These are phyloP conservation scores for Penicillium maclennaniae DNA, from an alignment of 495 filamentous ascomycete species.

Conservation along the genomic window DNA sequence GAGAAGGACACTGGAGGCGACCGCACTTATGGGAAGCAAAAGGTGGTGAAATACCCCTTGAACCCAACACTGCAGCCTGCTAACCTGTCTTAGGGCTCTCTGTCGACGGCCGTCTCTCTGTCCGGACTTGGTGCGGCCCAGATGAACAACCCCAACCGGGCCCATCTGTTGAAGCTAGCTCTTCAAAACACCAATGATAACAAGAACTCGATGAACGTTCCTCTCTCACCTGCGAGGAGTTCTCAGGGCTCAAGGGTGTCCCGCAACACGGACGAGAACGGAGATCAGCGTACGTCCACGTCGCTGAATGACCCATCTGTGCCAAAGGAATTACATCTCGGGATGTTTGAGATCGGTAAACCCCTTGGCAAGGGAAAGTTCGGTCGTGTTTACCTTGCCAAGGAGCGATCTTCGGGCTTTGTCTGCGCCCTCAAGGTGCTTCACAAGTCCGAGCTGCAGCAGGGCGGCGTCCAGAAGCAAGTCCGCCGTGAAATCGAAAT, in stretches of 20 bases:
- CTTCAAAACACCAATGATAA: constrained; percentile 66
- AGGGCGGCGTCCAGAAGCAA: constrained; percentile 93
- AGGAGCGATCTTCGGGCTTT: constrained; percentile 83
- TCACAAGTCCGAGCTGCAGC: constrained; percentile 89
- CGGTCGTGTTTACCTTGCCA: constrained; percentile 91
- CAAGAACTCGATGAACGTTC: constrained; percentile 46
- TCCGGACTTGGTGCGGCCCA: constrained; percentile 53
- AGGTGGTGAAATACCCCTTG: constrained; percentile 47
- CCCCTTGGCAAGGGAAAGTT: constrained; percentile 98
- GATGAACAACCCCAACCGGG: constrained; percentile 54
- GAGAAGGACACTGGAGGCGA: constrained; percentile 60
- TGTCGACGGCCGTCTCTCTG: constrained; percentile 49
- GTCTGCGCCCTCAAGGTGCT: constrained; percentile 96
- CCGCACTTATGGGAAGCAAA: constrained; percentile 58
- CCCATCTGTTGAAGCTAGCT: constrained; percentile 76
- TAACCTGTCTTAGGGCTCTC: constrained; percentile 38
- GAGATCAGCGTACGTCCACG: constrained; percentile 50
- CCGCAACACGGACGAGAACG: constrained; percentile 53
- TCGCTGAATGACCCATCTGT: constrained; percentile 53
- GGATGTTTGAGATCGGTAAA: constrained; percentile 98
- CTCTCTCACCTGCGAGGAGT: constrained; percentile 30
- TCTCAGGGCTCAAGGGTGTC: constrained; percentile 38
- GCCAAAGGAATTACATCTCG: constrained; percentile 81
- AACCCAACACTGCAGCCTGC: constrained; percentile 7
- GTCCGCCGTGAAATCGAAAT: constrained; percentile 97